phyloP scores from a whole-genome alignment of 2,329 filamentous ascomycete species.

The Mycosphaerella arachidis region DNA sequence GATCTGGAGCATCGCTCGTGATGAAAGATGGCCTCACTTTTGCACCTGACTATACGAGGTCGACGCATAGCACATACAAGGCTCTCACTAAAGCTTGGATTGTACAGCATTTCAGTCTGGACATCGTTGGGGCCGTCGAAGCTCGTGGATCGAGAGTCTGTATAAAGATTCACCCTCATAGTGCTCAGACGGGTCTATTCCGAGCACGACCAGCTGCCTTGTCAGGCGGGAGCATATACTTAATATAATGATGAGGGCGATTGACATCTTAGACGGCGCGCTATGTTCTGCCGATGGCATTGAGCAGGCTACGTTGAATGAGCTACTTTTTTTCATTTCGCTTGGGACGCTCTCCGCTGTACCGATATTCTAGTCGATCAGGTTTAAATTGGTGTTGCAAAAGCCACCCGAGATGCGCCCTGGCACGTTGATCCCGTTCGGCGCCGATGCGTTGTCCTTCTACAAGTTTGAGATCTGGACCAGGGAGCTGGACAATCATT shows the following conservation, averaged over 20 bases:
- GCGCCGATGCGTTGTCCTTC: slow-evolving; percentile 1
- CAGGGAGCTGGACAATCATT: background rate
- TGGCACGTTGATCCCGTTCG: background rate
- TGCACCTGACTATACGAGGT: slow-evolving; percentile 6
- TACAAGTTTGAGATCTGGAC: slow-evolving; percentile 3
- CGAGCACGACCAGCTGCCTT: slow-evolving; percentile 7
- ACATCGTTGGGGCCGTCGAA: slow-evolving; percentile 13
- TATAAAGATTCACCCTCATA: slow-evolving; percentile 8
- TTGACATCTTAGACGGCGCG: slow-evolving; percentile 79
- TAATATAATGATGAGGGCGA: slow-evolving; percentile 74
- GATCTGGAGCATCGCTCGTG: slow-evolving; percentile 7
- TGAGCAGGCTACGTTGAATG: background rate
- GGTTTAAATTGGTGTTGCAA: slow-evolving; percentile 5
- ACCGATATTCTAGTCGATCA: slow-evolving; percentile 10
- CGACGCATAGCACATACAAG: background rate
- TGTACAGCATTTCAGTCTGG: slow-evolving; percentile 6
- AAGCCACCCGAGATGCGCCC: slow-evolving; percentile 6
- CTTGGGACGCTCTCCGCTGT: background rate
- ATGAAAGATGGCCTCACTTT: slow-evolving; percentile 8
- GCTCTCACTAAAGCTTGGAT: slow-evolving; percentile 9
- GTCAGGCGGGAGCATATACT: slow-evolving; percentile 9
- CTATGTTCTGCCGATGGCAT: slow-evolving; percentile 10
- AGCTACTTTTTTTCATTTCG: slow-evolving; percentile 5
- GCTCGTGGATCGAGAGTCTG: background rate
- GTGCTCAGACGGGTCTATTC: slow-evolving; percentile 9